Conservation (phyloP, 1,284 basidiomycete species). For the Heterobasidion occidentale region DNA sequence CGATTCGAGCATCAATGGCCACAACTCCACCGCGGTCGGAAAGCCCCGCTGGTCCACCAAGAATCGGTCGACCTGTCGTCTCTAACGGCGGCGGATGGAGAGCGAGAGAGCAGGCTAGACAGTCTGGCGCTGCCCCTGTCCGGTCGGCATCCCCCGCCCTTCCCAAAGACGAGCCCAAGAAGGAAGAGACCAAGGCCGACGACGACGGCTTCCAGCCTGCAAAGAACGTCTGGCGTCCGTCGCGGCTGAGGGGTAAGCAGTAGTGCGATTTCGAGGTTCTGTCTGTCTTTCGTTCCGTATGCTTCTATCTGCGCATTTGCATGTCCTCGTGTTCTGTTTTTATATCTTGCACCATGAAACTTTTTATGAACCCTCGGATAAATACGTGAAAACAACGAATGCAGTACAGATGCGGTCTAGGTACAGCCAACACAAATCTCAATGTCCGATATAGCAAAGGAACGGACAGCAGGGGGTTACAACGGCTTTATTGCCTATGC, state of each 20-base stretch:
- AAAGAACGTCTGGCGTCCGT: constrained; percentile 35
- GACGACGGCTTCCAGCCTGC: constrained; percentile 71
- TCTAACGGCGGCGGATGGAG: constrained; percentile 45
- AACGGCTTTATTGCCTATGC: constrained; percentile 1
- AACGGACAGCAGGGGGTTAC: not conserved
- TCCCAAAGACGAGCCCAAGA: constrained; percentile 8
- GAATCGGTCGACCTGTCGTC: constrained; percentile 31
- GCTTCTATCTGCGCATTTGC: not conserved
- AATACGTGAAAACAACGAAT: constrained; percentile 7
- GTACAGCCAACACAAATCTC: constrained; percentile 1
- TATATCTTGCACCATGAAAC: not conserved
- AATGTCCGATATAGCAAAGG: not conserved
- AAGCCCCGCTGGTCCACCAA: constrained; percentile 36
- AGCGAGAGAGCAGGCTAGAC: constrained; percentile 42
- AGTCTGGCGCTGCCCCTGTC: constrained; percentile 15
- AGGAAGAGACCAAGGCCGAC: constrained; percentile 23
- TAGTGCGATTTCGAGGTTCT: not conserved
- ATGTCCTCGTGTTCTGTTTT: not conserved
- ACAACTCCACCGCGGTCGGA: constrained; percentile 30
- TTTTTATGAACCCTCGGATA: too few species aligned
- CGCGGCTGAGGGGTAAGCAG: constrained; percentile 16
- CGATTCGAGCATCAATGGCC: constrained; percentile 4
- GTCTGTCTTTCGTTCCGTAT: not conserved
- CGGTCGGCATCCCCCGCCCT: constrained; percentile 17
- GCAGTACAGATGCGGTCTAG: constrained; percentile 12